These are phyloP conservation scores for Diaporthe vexans DNA, from an alignment of 2,329 filamentous ascomycete species.

Conservation along the genomic window DNA sequence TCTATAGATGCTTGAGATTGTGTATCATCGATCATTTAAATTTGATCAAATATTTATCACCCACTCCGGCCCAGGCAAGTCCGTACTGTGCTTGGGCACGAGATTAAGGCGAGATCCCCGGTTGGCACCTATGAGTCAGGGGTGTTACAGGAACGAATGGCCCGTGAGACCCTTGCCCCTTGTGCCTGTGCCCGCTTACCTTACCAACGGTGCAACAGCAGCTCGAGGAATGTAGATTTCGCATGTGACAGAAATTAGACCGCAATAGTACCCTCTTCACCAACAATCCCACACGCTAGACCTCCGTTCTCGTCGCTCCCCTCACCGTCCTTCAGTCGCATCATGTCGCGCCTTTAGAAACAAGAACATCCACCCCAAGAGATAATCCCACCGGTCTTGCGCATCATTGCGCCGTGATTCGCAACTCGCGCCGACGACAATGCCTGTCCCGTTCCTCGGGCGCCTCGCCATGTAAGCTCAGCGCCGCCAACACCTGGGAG, in stretches of 20 bases:
- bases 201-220: constrained; percentile 12
- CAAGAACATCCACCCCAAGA: background rate
- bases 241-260: constrained; percentile 48
- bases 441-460: constrained; percentile 68
- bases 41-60: background rate
- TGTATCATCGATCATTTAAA: background rate
- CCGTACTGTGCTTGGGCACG: background rate
- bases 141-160: constrained; percentile 4
- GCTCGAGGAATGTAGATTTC: constrained; percentile 38
- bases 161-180: background rate
- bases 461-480: constrained; percentile 64
- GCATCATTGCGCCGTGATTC: constrained; percentile 5
- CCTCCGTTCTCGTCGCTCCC: constrained; percentile 4
- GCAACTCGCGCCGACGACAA: constrained; percentile 48
- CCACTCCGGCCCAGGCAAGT: background rate
- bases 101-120: background rate
- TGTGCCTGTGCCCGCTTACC: background rate
- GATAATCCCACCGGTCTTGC: background rate
- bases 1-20: background rate
- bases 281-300: constrained; percentile 21
- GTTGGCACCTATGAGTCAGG: background rate
- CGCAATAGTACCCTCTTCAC: background rate
- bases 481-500: constrained; percentile 17
- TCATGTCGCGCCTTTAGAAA: constrained; percentile 29
- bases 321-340: constrained; percentile 7